These are phyloP conservation scores for Fusarium transvaalense DNA, from an alignment of 2,329 filamentous ascomycete species.

Conservation along the genomic window DNA sequence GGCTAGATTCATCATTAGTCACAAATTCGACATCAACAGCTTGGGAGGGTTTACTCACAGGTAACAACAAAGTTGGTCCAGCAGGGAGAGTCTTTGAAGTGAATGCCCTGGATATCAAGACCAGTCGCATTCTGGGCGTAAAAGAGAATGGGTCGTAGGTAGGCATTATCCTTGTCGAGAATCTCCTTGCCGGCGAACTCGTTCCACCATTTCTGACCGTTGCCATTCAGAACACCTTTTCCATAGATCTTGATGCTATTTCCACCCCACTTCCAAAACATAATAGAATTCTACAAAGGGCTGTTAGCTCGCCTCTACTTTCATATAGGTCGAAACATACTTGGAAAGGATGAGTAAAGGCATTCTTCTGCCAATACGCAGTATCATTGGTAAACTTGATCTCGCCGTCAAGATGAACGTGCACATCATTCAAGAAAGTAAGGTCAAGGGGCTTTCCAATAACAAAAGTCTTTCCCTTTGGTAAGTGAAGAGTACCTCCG, in stretches of 20 bases:
- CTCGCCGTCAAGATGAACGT: conserved; percentile 70
- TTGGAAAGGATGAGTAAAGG: conserved; percentile 58
- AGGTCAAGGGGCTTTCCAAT: conserved; percentile 71
- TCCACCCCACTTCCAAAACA: conserved; percentile 74
- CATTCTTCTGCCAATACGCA: conserved; percentile 58
- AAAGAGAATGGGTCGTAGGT: conserved; percentile 70
- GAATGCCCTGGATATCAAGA: conserved; percentile 68
- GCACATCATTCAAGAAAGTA: conserved; percentile 68
- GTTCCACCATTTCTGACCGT: conserved; percentile 41
- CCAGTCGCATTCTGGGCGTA: conserved; percentile 72
- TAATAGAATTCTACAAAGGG: conserved; percentile 61
- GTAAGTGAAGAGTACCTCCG: conserved; percentile 67
- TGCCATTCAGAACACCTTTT: conserved; percentile 55
- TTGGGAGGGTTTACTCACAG: conserved; percentile 62
- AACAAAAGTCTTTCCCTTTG: conserved; percentile 66
- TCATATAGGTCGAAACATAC: not conserved
- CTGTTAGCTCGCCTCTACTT: not conserved
- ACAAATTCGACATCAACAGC: conserved; percentile 62
- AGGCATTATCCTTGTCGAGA: conserved; percentile 65
- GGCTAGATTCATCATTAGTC: conserved; percentile 24
- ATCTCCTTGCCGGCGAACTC: conserved; percentile 51
- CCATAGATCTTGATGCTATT: conserved; percentile 72
- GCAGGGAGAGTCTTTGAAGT: conserved; percentile 71
- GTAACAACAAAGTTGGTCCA: conserved; percentile 74
- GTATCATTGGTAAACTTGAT: conserved; percentile 62